A percentile compares a stretch with the other conserved stretches of the same genome.
These are phyloP conservation scores for Solanum etuberosum DNA, from an alignment of 257 asterid genomes.

Conservation along the genomic window DNA sequence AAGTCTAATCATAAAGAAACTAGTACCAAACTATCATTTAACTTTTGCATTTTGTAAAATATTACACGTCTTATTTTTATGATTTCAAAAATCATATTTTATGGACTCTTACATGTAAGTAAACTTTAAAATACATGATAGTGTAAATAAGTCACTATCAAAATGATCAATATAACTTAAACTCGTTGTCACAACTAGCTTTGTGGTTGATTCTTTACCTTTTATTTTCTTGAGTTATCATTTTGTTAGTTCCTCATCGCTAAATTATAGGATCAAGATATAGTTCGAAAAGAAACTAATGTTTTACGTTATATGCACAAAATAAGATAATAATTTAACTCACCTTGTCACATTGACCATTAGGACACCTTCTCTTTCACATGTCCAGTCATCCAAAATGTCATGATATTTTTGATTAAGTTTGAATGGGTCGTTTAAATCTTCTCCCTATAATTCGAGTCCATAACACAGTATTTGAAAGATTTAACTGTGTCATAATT, in stretches of 20 bases:
- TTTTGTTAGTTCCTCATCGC: too few relatives aligned
- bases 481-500: too few relatives aligned
- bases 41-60: neutral
- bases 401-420: neutral
- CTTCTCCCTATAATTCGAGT: neutral
- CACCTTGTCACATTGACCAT: neutral
- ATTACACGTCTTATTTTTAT: too few relatives aligned
- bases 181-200: neutral
- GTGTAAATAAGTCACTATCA: too few relatives aligned
- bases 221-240: neutral
- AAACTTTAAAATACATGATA: neutral
- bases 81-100: too few relatives aligned
- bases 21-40: too few relatives aligned
- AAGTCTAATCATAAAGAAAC: too few relatives aligned
- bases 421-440: neutral
- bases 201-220: neutral
- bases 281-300: too few relatives aligned
- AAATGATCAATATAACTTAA: neutral
- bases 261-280: too few relatives aligned
- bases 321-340: neutral
- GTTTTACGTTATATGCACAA: neutral
- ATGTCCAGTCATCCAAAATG: neutral
- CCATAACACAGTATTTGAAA: too few relatives aligned
- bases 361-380: neutral
- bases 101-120: neutral